Base-by-base conservation (phyloP, 768 basidiomycete genomes). In the Kwoniella sp. region DNA sequence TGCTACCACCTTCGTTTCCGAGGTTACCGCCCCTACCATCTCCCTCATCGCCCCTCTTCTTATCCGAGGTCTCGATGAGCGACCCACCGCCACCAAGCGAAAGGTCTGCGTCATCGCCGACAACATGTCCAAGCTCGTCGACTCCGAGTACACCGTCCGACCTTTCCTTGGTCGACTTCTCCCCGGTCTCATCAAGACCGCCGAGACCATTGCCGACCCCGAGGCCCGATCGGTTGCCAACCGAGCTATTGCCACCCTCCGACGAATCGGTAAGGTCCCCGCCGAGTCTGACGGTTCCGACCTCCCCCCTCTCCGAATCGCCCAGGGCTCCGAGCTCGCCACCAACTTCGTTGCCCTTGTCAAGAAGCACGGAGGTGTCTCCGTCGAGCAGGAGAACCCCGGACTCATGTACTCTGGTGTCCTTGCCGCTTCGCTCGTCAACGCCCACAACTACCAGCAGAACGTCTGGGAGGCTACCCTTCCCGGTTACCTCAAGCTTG, bases 1-100 rank as follows among this genome's bases (percentile, higher is more conserved):
- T 77, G 84, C 92, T 53, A 96, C 92, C 77, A 96, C 92, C 76
- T 96, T 95, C 85, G 92, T 96, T 88, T 89, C 92, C 46, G 92
- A 96, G 81, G 92, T 96, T 77, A 92, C 95, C 69, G 90, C 91
- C 43, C 82, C 91, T 50, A 95, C 92, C 62, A 86, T 96, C 63
- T 95, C 92, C 66, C 84, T 96, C 63, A 95, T 96, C 89, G 92
- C 92, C 55, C 92, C 92, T 70, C 84, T 96, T 17, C 79, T 96
- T 48, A 82, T 89, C 55, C 88, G 92, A 80, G 92, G 92, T 83
- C 81, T 93, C 60, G 81, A 76, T 59, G 92, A 96, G 81, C 93
- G 93, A 79, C 81, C 90, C 56, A 95, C 92, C 45, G 85, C 92
- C 59, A 93, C 84, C 63, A 95, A 95, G 82, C 90, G 92, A 62